Conservation (phyloP, 1,139 yeast species). For the Waltiozyma sp. region DNA sequence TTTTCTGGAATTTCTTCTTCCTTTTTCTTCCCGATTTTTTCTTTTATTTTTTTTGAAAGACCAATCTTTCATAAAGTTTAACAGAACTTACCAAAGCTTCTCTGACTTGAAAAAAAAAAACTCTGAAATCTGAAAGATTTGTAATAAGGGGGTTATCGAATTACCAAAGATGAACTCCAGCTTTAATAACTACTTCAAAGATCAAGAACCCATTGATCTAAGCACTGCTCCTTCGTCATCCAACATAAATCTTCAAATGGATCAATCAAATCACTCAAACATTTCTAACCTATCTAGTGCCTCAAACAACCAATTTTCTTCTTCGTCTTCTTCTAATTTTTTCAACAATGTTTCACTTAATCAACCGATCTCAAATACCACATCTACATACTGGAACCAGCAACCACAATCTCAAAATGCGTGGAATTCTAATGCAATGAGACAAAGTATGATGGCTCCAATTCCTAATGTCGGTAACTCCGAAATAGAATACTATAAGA, state of each 20-base stretch:
- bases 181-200: constrained; percentile 1
- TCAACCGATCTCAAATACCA: constrained; percentile 1
- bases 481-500: constrained; percentile 15
- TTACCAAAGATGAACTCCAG: background rate
- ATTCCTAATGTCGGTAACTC: constrained; percentile 3
- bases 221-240: constrained; percentile 3
- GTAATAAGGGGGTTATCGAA: no score
- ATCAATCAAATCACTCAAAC: constrained; percentile 1
- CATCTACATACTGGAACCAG: constrained; percentile 2
- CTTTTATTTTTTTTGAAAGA: no score
- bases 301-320: constrained; percentile 1
- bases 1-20: no score
- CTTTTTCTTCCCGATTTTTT: no score
- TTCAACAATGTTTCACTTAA: background rate
- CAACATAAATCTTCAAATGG: constrained; percentile 1
- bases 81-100: no score
- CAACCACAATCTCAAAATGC: constrained; percentile 1
- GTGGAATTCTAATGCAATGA: background rate
- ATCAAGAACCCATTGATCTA: constrained; percentile 1
- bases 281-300: constrained; percentile 1
- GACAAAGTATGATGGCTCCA: background rate
- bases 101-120: no score
- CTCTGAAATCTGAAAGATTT: no score
- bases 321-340: constrained; percentile 1
- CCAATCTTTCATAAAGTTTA: no score